Evolutionary conservation across 768 basidiomycete species (phyloP), one percentile per base, ranked within the genome.

Genomic region (Tylopilus balloui): DNA sequence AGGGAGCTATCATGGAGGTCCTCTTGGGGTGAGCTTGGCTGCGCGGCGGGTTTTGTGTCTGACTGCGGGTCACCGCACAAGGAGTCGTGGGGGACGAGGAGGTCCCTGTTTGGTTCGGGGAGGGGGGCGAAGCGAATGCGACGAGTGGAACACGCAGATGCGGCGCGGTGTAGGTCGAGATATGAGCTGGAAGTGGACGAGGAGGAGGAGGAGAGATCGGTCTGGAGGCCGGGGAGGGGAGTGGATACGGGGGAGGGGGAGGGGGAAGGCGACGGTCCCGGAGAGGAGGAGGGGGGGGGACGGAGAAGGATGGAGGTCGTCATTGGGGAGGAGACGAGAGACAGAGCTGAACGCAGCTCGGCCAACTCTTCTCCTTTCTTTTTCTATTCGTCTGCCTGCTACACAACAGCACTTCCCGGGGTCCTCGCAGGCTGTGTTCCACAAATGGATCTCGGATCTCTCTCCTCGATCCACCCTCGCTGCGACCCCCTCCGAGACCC

Each of bases 51-150:
- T 36, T 55, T 59, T 20, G 43, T 8, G 13, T 36, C 44, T 1
- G 65, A 52, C 34, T 62, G 65, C 39, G 53, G 50, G 17, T 75
- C 73, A 43, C 68, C 67, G 20, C 63, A 66, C 51, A 71, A 62
- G 11, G 15, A 3, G 17, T 12, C 19, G 23, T 17, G 6, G 2
- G 11, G 17, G 24, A 35, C 48, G 20, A 42, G 21, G 55, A 71
- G 54, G 52, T 78, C 74, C 43, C 79, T 74, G 20, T 79, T 74
- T 2, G 88, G 86, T 57, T 88, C 85, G 1, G 92, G 92, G 15
- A 93, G 78, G 1, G 92, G 92, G 0, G 92, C 91, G 54, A 93
- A 93, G 52, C 87, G 80, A 51, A 93, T 92, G 29, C 57, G 65
- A 23, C 62, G 67, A 10, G 57, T 49, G 29, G 57, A 54, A 0